Evolutionary conservation across 176 grass and related monocot species (phyloP).

Genomic region (Hordeum marinum): DNA sequence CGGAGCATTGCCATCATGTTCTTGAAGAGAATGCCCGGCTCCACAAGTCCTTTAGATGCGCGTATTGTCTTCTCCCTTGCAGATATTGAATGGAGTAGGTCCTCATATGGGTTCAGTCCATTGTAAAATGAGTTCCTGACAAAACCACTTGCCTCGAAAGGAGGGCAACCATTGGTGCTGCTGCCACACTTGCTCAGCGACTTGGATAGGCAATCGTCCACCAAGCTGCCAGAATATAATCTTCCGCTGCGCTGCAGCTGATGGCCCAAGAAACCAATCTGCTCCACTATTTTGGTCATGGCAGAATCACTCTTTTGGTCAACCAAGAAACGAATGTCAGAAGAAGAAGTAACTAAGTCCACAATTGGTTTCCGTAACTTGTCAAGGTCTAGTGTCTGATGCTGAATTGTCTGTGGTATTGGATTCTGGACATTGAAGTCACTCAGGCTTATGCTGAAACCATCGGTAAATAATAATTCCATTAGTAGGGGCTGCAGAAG

Average conservation of each 20-base stretch:
- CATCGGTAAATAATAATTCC: constrained; percentile 53
- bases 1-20: constrained; percentile 69
- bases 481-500: constrained; percentile 59
- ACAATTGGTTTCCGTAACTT: constrained; percentile 29
- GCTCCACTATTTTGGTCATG: constrained; percentile 55
- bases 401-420: constrained; percentile 13
- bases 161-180: background rate
- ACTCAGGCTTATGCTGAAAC: constrained; percentile 54
- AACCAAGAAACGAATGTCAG: constrained; percentile 39
- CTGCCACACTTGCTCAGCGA: constrained; percentile 18
- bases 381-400: constrained; percentile 16
- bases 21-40: constrained; percentile 57
- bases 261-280: constrained; percentile 60
- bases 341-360: constrained; percentile 27
- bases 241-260: constrained; percentile 41
- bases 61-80: constrained; percentile 47
- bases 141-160: constrained; percentile 26
- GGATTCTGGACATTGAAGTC: constrained; percentile 34
- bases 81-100: constrained; percentile 49
- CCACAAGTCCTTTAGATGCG: constrained; percentile 46
- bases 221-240: constrained; percentile 44
- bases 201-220: constrained; percentile 40
- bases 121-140: constrained; percentile 52
- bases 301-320: constrained; percentile 45
- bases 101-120: constrained; percentile 55